A percentile compares a stretch with the other conserved stretches of the same genome.
Evolutionary conservation across 139 green algal genomes (phyloP).

Genomic region (Micractinium conductrix): DNA sequence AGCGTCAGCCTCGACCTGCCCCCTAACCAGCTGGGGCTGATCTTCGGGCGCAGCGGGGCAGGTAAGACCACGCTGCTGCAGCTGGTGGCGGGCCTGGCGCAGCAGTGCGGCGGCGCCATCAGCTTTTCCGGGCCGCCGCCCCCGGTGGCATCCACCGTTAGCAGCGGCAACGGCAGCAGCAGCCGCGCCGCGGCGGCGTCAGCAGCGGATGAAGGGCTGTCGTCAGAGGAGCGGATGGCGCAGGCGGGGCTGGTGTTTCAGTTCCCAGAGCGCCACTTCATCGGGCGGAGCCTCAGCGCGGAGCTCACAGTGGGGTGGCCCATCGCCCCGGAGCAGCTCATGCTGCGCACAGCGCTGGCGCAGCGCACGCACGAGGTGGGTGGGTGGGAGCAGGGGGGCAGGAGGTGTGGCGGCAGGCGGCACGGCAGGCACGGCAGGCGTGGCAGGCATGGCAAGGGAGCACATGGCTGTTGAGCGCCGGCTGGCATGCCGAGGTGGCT

Average conservation of each 20-base stretch:
- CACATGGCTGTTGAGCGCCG: too few relatives aligned
- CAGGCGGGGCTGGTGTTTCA: constrained; percentile 93
- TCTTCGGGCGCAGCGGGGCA: constrained; percentile 83
- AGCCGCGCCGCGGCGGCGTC: background rate
- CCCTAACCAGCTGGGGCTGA: constrained; percentile 76
- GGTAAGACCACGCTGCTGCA: constrained; percentile 95
- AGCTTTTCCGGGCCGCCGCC: constrained; percentile 28
- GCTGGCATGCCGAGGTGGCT: too few relatives aligned
- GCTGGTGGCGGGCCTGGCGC: constrained; percentile 70
- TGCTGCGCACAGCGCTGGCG: constrained; percentile 25
- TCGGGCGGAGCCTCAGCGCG: constrained; percentile 61
- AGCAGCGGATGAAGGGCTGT: background rate
- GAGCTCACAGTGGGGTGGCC: constrained; percentile 80
- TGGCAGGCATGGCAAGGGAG: too few relatives aligned
- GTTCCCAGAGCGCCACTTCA: constrained; percentile 96
- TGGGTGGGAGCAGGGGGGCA: too few relatives aligned
- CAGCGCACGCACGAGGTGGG: constrained; percentile 32
- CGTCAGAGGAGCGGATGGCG: constrained; percentile 32
- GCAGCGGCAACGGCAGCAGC: background rate
- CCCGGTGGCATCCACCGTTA: background rate
- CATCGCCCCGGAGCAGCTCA: constrained; percentile 15
- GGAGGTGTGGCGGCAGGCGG: too few relatives aligned
- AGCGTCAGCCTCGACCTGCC: constrained; percentile 72
- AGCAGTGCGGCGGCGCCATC: constrained; percentile 63
- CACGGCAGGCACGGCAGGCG: too few relatives aligned